phyloP scores from a whole-genome alignment of 2,329 filamentous ascomycete species.

The Penicillium carneum region DNA sequence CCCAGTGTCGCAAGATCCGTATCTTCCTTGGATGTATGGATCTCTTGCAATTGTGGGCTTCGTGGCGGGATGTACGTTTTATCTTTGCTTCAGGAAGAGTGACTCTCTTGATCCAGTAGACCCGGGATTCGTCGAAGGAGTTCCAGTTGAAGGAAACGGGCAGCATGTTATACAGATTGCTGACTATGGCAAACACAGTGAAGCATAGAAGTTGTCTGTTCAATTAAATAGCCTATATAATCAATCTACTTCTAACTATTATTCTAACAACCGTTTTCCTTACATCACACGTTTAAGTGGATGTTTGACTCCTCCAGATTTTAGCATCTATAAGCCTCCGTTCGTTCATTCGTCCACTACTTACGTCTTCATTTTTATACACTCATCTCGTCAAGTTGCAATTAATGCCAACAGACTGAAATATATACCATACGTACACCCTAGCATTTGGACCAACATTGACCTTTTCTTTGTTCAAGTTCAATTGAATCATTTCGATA shows the following conservation, averaged over 20 bases:
- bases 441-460: neutral
- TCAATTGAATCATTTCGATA: neutral
- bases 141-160: slow-evolving; percentile 2
- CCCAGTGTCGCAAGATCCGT: slow-evolving; percentile 30
- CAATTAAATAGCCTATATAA: neutral
- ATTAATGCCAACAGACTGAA: too few species aligned
- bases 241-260: neutral
- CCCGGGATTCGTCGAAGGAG: slow-evolving; percentile 8
- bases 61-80: slow-evolving; percentile 26
- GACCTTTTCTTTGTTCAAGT: neutral
- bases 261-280: neutral
- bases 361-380: neutral
- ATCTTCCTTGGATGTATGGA: slow-evolving; percentile 34
- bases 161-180: neutral
- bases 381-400: neutral
- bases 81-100: slow-evolving; percentile 21
- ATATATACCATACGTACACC: too few species aligned
- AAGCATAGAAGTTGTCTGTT: neutral
- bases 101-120: slow-evolving; percentile 1
- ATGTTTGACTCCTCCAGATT: neutral
- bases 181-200: neutral
- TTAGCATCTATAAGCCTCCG: neutral
- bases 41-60: slow-evolving; percentile 28
- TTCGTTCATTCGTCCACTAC: neutral
- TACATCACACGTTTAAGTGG: neutral